phyloP scores from a whole-genome alignment of 2,329 filamentous ascomycete species.

The Penicillium fuscoglaucum region DNA sequence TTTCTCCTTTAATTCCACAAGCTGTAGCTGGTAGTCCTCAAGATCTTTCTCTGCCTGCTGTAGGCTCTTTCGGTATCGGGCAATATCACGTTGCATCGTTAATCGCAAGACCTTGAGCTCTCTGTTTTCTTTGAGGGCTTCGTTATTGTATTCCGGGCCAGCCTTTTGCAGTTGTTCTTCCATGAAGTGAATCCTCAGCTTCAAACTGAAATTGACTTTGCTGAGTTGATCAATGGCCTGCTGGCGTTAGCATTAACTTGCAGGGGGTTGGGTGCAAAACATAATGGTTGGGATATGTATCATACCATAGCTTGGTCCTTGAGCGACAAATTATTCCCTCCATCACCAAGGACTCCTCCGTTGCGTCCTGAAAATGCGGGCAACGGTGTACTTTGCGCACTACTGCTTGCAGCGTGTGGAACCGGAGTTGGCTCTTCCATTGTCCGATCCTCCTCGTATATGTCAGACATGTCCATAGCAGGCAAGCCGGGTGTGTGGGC shows the following conservation, averaged over 20 bases:
- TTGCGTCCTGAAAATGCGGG: slow-evolving; percentile 65
- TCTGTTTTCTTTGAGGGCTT: slow-evolving; percentile 89
- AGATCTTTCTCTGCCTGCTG: slow-evolving; percentile 81
- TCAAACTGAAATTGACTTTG: slow-evolving; percentile 97
- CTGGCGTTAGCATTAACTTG: slow-evolving; percentile 15
- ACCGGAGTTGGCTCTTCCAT: slow-evolving; percentile 71
- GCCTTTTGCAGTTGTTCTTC: slow-evolving; percentile 86
- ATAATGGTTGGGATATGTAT: background rate
- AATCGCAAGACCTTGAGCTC: slow-evolving; percentile 92
- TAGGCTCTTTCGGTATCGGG: slow-evolving; percentile 81
- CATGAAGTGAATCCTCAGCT: slow-evolving; percentile 94
- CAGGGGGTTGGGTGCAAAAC: background rate
- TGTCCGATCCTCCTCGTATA: slow-evolving; percentile 65
- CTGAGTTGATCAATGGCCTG: slow-evolving; percentile 87
- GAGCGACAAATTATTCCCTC: slow-evolving; percentile 79
- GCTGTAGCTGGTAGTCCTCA: slow-evolving; percentile 77
- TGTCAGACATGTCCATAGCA: slow-evolving; percentile 66
- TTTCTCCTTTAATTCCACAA: slow-evolving; percentile 79
- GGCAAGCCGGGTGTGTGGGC: slow-evolving; percentile 75
- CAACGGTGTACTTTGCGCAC: slow-evolving; percentile 78
- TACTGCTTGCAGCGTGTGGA: slow-evolving; percentile 75
- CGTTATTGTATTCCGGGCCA: slow-evolving; percentile 85
- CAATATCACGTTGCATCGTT: slow-evolving; percentile 83
- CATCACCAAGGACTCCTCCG: slow-evolving; percentile 72
- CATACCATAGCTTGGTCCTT: slow-evolving; percentile 86